phyloP scores from a whole-genome alignment of 2,329 filamentous ascomycete genomes.

The Cladophialophora exuberans region DNA sequence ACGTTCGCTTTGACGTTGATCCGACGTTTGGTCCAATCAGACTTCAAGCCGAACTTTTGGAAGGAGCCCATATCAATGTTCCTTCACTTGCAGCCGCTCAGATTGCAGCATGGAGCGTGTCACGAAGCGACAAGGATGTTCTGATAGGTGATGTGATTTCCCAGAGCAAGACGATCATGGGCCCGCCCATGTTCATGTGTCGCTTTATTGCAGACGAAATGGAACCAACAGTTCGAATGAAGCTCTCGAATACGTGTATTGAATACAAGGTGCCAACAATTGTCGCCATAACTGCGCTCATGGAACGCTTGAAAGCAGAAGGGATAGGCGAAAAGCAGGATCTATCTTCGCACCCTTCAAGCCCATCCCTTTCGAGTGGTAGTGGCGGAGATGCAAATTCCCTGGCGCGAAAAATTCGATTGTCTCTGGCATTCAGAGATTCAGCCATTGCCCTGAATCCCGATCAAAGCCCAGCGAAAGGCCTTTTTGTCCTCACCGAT shows the following conservation, averaged over 20 bases:
- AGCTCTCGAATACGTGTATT: constrained; percentile 79
- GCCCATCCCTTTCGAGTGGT: constrained; percentile 24
- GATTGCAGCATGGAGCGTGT: constrained; percentile 64
- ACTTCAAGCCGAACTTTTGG: constrained; percentile 63
- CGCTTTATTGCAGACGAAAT: constrained; percentile 92
- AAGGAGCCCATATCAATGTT: constrained; percentile 79
- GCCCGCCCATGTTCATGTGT: constrained; percentile 73
- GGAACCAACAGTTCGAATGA: constrained; percentile 86
- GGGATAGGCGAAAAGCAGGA: constrained; percentile 54
- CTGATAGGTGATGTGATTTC: constrained; percentile 68
- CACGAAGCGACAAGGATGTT: constrained; percentile 69
- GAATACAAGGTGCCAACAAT: constrained; percentile 88
- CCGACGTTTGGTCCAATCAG: constrained; percentile 69
- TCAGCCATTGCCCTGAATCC: constrained; percentile 86
- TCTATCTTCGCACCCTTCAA: constrained; percentile 60
- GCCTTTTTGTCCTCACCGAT: constrained; percentile 77
- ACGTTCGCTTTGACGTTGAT: constrained; percentile 66
- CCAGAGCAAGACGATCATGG: constrained; percentile 37
- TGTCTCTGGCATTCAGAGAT: constrained; percentile 71
- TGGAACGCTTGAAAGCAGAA: constrained; percentile 67
- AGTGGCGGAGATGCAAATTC: constrained; percentile 19
- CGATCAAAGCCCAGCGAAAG: constrained; percentile 72
- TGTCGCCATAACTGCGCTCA: constrained; percentile 75
- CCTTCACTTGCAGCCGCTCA: constrained; percentile 82
- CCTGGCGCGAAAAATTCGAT: constrained; percentile 55